Evolutionary conservation across 129 eudicot species (phyloP), one percentile per base, ranked within the genome.

Genomic region (Scalesia atractyloides): DNA sequence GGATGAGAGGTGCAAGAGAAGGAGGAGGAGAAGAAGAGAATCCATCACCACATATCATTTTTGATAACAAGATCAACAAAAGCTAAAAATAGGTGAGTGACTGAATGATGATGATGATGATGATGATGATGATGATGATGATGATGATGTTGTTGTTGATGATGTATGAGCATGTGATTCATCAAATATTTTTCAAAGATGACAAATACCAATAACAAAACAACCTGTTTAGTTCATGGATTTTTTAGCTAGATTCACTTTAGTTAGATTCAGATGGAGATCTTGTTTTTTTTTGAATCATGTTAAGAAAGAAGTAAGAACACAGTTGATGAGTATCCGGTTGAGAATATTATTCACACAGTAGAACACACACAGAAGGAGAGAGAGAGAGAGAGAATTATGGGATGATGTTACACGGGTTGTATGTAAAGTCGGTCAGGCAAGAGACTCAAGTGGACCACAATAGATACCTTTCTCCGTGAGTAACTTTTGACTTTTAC

Each of bases 401-500:
- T 58, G 36, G 12, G 30, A n/a, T 6, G n/a, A 68, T 33, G 51
- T 30, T 66, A 77, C 81, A 77, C 81, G 81, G 81, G 81, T 49
- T 69, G 76, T 69, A 77, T 77, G 81, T 49, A 69, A 77, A 77
- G 76, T 60, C 57, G 57, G 76, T 77, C 81, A 62, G 68, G 18
- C 71, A 62, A 37, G 71, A 77, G 71, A 77, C 65, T 77, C 76
- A 77, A 69, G 81, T 69, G 81, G 81, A 77, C 81, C 81, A 69
- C 76, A 50, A 47, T 73, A 20, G 81, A 77, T 77, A 62, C 81
- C 81, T 70, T 61, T 69, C 81, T 77, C 81, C 81, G 81, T 77
- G 81, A 77, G 81, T 70, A 69, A 77, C 63, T 77, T 77, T 77
- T 77, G 81, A 77, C 81, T 70, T 77, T 68, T 77, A 77, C 76